A percentile compares a stretch with the other conserved stretches of the same genome.
Conservation (phyloP, 352 stramenopile species). For the Blastocystis sp. region DNA sequence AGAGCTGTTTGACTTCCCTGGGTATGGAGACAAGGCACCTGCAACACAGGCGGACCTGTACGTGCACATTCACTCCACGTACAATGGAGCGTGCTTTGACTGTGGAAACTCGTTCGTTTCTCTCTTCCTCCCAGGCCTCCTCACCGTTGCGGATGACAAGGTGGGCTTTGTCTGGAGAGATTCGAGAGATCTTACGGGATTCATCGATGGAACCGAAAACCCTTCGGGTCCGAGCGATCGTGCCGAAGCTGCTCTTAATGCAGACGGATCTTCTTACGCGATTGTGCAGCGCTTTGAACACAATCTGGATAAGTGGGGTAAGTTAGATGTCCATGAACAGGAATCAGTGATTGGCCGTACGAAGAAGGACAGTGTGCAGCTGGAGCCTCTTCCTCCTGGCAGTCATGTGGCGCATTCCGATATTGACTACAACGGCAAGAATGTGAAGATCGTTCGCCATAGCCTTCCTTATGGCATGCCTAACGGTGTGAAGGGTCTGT, state of each 20-base stretch:
- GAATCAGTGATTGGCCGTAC: constrained; percentile 54
- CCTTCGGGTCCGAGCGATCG: not conserved
- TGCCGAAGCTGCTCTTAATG: not conserved
- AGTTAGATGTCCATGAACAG: not conserved
- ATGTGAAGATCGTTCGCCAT: constrained; percentile 55
- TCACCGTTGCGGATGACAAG: constrained; percentile 7
- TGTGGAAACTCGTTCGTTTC: not conserved
- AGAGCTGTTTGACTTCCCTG: constrained; percentile 55
- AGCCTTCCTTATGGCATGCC: constrained; percentile 27
- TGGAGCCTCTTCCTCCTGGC: not conserved
- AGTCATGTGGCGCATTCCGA: constrained; percentile 48
- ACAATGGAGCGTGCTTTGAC: constrained; percentile 32
- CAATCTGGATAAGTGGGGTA: constrained; percentile 40
- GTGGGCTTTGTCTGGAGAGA: constrained; percentile 59
- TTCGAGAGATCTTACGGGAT: constrained; percentile 31
- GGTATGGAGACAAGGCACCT: constrained; percentile 20
- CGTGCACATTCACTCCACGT: constrained; percentile 49
- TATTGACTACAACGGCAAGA: constrained; percentile 19
- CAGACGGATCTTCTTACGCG: constrained; percentile 16
- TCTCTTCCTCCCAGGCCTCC: not conserved
- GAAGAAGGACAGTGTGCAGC: constrained; percentile 19
- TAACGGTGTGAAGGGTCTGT: not conserved
- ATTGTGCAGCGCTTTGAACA: constrained; percentile 47
- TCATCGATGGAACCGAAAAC: constrained; percentile 56
- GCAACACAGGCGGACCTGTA: constrained; percentile 44